Evolutionary conservation across 257 asterid species (phyloP).

Genomic region (Ocimum tenuiflorum): DNA sequence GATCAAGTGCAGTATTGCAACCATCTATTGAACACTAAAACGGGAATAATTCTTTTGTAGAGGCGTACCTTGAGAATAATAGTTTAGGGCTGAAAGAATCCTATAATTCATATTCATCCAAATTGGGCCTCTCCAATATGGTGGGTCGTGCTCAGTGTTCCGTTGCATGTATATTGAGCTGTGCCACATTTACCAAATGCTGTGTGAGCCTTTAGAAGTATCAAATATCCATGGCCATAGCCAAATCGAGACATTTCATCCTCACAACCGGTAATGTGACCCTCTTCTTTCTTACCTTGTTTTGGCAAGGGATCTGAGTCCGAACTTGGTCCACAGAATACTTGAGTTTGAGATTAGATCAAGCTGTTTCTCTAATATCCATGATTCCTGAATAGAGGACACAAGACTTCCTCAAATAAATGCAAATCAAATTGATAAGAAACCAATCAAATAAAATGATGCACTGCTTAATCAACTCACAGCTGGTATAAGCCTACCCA

Average conservation of each 20-base stretch:
- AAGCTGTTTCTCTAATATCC: constrained; percentile 78
- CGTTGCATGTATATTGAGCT: constrained; percentile 91
- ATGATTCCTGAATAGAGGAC: constrained; percentile 45
- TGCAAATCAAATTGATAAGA: not conserved
- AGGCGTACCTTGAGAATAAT: constrained; percentile 68
- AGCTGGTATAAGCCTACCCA: constrained; percentile 87
- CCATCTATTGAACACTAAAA: not conserved
- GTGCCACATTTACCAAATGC: constrained; percentile 15
- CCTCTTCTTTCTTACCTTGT: constrained; percentile 50
- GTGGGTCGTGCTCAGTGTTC: constrained; percentile 92
- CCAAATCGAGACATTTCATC: not conserved
- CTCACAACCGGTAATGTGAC: not conserved
- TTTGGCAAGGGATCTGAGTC: constrained; percentile 86
- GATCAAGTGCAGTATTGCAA: constrained; percentile 12
- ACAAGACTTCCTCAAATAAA: constrained; percentile 2
- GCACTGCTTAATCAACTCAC: constrained; percentile 47
- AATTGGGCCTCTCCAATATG: constrained; percentile 98
- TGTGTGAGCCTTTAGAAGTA: not conserved
- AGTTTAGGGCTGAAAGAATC: constrained; percentile 79
- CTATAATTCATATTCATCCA: constrained; percentile 97
- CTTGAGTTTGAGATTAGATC: constrained; percentile 78
- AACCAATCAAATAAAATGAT: not conserved
- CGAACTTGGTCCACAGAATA: constrained; percentile 75
- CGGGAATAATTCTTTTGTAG: not conserved
- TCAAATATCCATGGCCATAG: not conserved